Percentiles rank a stretch among this genome's conserved stretches.
These are phyloP conservation scores for Nothophytophthora sp. DNA, from an alignment of 352 stramenopile genomes.

Conservation along the genomic window DNA sequence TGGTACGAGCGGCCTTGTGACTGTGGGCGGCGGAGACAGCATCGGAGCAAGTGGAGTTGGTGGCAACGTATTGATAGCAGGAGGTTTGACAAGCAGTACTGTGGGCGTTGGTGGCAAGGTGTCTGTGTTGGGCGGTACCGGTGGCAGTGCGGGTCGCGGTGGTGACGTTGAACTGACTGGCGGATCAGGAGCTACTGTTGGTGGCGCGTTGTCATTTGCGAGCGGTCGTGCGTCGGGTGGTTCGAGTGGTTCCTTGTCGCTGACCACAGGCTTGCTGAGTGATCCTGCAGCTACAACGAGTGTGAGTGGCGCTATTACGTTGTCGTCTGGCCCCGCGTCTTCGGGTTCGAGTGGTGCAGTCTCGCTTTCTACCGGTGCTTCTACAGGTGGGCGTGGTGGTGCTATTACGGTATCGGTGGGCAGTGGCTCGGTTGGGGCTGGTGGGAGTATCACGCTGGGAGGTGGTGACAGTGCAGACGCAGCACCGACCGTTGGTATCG, in stretches of 20 bases:
- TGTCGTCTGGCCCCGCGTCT: conserved; percentile 29
- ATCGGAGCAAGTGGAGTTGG: conserved; percentile 23
- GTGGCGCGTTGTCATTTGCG: conserved; percentile 26
- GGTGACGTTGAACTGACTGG: conserved; percentile 12
- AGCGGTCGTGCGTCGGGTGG: conserved; percentile 20
- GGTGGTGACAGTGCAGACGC: conserved; percentile 13
- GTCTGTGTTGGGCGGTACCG: conserved; percentile 9
- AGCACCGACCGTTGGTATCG: conserved; percentile 22
- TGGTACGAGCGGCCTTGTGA: conserved; percentile 34
- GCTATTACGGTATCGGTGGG: conserved; percentile 31
- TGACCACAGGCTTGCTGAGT: conserved; percentile 20
- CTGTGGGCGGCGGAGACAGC: conserved; percentile 35
- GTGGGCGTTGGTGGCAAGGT: conserved; percentile 14
- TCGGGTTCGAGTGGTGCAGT: conserved; percentile 23
- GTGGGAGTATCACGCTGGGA: conserved; percentile 25
- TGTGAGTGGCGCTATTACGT: conserved; percentile 25
- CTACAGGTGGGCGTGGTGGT: conserved; percentile 21
- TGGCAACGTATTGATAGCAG: conserved; percentile 32
- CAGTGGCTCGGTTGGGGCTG: conserved; percentile 20
- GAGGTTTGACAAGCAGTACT: conserved; percentile 10
- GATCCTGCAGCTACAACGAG: conserved; percentile 8
- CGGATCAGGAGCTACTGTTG: conserved; percentile 19
- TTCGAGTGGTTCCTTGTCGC: conserved; percentile 11
- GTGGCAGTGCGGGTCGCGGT: conserved; percentile 15
- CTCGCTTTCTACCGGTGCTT: conserved; percentile 17